Evolutionary conservation across 2,329 filamentous ascomycete genomes (phyloP).

Genomic region (Myriosclerotinia scirpicola): DNA sequence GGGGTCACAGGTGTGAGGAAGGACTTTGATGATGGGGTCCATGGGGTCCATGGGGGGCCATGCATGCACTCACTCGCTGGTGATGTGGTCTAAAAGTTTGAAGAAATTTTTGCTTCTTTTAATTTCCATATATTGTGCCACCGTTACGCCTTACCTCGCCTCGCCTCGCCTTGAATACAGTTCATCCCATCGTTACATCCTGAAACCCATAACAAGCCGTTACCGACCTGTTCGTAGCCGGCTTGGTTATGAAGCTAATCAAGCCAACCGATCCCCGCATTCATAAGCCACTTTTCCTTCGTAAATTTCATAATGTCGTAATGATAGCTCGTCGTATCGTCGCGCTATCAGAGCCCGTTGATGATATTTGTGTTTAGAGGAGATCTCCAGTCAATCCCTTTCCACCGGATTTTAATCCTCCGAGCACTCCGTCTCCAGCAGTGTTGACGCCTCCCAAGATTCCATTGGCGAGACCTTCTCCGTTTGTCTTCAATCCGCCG

Average conservation of each 20-base stretch:
- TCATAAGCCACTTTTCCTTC: conserved; percentile 1
- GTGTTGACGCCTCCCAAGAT: conserved; percentile 3
- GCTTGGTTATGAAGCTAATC: background rate
- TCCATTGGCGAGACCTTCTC: conserved; percentile 14
- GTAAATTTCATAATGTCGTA: conserved; percentile 11
- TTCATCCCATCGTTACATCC: conserved; percentile 5
- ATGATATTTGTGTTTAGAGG: background rate
- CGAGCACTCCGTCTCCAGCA: conserved; percentile 9
- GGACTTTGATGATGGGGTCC: background rate
- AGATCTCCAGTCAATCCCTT: conserved; percentile 15
- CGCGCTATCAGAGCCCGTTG: background rate
- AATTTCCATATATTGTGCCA: background rate
- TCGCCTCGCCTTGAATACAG: background rate
- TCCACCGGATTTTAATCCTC: conserved; percentile 20
- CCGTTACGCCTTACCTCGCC: background rate
- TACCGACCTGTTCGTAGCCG: background rate
- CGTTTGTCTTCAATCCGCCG: conserved; percentile 30
- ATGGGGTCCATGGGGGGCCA: background rate
- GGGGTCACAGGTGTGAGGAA: background rate
- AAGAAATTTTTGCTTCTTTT: background rate
- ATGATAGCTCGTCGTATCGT: background rate
- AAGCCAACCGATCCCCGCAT: background rate
- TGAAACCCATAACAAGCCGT: background rate
- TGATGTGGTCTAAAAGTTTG: background rate
- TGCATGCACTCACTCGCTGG: background rate